These are phyloP conservation scores for Chlorella sp. DNA, from an alignment of 139 green algal genomes.

Conservation along the genomic window DNA sequence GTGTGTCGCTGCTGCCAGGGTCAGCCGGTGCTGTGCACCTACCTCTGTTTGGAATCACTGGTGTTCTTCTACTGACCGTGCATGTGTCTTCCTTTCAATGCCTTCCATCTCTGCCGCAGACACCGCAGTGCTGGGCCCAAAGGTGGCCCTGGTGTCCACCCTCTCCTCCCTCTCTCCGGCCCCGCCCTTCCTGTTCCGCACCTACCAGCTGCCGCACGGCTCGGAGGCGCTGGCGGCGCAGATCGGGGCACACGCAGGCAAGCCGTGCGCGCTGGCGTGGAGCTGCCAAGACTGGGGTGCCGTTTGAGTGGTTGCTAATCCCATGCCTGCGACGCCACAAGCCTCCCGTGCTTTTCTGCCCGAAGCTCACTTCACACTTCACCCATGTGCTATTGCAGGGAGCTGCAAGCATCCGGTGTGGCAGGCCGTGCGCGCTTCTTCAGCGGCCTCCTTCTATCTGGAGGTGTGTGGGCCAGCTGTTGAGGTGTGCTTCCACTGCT, in stretches of 20 bases:
- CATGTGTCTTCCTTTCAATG: not conserved
- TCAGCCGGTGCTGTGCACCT: not conserved
- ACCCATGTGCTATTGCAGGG: too few species aligned
- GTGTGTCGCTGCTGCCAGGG: not conserved
- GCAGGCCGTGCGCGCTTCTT: constrained; percentile 93
- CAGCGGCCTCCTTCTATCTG: constrained; percentile 88
- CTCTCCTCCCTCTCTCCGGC: constrained; percentile 79
- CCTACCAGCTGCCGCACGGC: constrained; percentile 76
- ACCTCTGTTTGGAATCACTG: not conserved
- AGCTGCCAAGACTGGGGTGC: too few species aligned
- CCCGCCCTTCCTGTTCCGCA: constrained; percentile 89
- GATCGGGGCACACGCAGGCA: constrained; percentile 32
- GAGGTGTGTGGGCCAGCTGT: constrained; percentile 48
- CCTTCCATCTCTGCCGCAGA: constrained; percentile 55
- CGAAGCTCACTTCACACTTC: too few species aligned
- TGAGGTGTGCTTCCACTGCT: not conserved
- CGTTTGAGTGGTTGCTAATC: too few species aligned
- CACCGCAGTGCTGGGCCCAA: constrained; percentile 70
- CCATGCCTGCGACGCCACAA: too few species aligned
- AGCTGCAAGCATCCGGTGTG: constrained; percentile 78
- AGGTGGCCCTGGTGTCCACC: constrained; percentile 83
- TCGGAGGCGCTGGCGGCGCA: not conserved
- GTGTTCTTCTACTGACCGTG: not conserved
- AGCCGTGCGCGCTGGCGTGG: too few species aligned
- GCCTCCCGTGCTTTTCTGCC: too few species aligned